These are phyloP conservation scores for Arabidopsis thaliana DNA, from an alignment of 345 rosid genomes.

Conservation along the genomic window DNA sequence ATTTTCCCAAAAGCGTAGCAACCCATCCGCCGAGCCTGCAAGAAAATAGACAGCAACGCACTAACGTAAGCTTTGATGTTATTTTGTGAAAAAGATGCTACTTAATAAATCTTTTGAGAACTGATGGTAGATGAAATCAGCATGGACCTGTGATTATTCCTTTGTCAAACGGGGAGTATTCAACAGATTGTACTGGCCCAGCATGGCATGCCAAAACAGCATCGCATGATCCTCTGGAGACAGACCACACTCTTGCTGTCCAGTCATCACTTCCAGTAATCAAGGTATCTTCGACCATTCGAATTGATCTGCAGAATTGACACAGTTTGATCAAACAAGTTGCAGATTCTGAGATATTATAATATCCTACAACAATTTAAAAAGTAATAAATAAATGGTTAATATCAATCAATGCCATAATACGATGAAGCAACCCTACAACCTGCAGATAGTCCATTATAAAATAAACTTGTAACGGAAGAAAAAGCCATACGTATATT, in stretches of 20 bases:
- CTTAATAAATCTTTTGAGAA: not conserved
- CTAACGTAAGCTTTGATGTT: slow-evolving; percentile 26
- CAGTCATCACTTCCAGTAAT: slow-evolving; percentile 99
- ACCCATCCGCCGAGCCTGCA: slow-evolving; percentile 97
- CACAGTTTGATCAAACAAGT: slow-evolving; percentile 26
- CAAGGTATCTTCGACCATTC: slow-evolving; percentile 96
- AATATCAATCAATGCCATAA: not conserved
- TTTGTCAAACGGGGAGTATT: slow-evolving; percentile 76
- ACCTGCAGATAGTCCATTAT: not conserved
- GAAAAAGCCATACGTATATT: not conserved
- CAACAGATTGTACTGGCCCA: slow-evolving; percentile 85
- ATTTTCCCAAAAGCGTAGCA: slow-evolving; percentile 97
- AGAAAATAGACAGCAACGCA: slow-evolving; percentile 28
- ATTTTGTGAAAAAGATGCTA: slow-evolving; percentile 4
- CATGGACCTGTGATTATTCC: slow-evolving; percentile 92
- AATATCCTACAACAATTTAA: not conserved
- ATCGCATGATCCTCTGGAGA: slow-evolving; percentile 88
- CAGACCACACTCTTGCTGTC: slow-evolving; percentile 99
- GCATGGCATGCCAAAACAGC: slow-evolving; percentile 98
- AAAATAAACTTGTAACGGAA: slow-evolving; percentile 2
- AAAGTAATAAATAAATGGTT: slow-evolving; percentile 14
- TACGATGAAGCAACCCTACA: not conserved
- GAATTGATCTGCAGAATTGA: slow-evolving; percentile 72
- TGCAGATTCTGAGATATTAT: slow-evolving; percentile 8
- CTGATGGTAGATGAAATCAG: slow-evolving; percentile 10